A percentile compares a stretch with the other conserved stretches of the same genome.
Conservation (phyloP, 768 basidiomycete species). For the Amanita pseudoporphyria region DNA sequence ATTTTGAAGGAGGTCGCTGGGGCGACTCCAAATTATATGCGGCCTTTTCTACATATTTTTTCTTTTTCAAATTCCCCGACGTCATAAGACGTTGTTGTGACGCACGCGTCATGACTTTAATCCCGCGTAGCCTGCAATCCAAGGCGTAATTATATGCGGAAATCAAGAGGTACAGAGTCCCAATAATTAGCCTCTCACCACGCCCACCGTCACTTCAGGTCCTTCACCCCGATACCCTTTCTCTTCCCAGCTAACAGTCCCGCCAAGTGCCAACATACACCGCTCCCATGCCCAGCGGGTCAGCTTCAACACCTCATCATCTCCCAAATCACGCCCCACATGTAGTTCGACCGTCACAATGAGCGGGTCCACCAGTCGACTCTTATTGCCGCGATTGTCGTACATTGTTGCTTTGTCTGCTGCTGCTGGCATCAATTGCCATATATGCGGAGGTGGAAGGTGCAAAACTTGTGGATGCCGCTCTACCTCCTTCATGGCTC, state of each 20-base stretch:
- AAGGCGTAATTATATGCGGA: too few species aligned
- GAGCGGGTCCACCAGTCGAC: slow-evolving; percentile 24
- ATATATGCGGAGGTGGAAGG: slow-evolving; percentile 79
- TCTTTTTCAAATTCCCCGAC: too few species aligned
- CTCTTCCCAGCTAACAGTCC: slow-evolving; percentile 22
- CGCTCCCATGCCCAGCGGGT: slow-evolving; percentile 74
- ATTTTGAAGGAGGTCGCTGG: neutral
- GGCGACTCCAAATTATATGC: neutral
- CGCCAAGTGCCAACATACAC: slow-evolving; percentile 41
- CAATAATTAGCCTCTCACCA: slow-evolving; percentile 44
- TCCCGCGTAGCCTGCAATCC: too few species aligned
- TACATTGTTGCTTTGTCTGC: slow-evolving; percentile 2
- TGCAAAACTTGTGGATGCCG: slow-evolving; percentile 77
- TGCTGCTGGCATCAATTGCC: slow-evolving; percentile 61
- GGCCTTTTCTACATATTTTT: too few species aligned
- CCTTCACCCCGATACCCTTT: slow-evolving; percentile 32
- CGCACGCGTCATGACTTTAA: too few species aligned
- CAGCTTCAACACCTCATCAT: slow-evolving; percentile 61
- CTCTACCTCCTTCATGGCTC: slow-evolving; percentile 80
- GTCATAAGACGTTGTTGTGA: too few species aligned
- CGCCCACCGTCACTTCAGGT: slow-evolving; percentile 67
- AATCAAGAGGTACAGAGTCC: neutral
- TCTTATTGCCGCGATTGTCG: neutral
- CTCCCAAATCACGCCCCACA: slow-evolving; percentile 54
- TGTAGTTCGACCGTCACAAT: slow-evolving; percentile 78